Percentiles rank a stretch among this genome's conserved stretches.
Conservation (phyloP, 2,329 filamentous ascomycete genomes). For the Microcera coccophila region DNA sequence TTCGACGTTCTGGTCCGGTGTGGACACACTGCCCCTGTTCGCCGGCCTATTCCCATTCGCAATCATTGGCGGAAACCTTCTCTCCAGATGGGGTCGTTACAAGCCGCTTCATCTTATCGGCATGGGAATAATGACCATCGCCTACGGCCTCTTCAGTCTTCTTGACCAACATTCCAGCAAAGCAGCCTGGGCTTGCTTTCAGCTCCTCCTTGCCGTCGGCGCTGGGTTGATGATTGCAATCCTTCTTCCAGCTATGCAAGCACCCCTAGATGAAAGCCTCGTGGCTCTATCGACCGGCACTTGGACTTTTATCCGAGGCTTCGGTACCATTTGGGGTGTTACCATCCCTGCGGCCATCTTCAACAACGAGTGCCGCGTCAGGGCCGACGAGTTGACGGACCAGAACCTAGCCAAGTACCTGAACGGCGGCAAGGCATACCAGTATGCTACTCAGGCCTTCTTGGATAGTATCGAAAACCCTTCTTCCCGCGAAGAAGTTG, state of each 20-base stretch:
- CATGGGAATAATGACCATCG: conserved; percentile 21
- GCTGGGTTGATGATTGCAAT: not conserved
- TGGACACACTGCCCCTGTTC: conserved; percentile 26
- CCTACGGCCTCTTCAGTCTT: conserved; percentile 37
- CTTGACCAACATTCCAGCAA: conserved; percentile 28
- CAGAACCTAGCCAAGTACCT: not conserved
- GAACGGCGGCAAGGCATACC: not conserved
- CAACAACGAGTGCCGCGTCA: no score
- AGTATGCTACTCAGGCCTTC: not conserved
- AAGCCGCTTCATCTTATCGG: conserved; percentile 27
- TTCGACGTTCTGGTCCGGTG: conserved; percentile 25
- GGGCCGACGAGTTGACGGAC: no score
- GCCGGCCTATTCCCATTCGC: conserved; percentile 20
- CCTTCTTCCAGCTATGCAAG: conserved; percentile 1
- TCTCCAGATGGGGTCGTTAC: conserved; percentile 28
- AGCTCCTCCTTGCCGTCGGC: conserved; percentile 22
- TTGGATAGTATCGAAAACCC: not conserved
- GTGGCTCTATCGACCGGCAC: not conserved
- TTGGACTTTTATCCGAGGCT: not conserved
- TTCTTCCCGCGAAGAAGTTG: not conserved
- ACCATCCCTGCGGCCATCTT: not conserved
- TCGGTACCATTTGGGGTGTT: conserved; percentile 4
- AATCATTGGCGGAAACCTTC: conserved; percentile 14
- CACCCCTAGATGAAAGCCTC: not conserved
- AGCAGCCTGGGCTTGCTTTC: conserved; percentile 34